Base-by-base conservation (phyloP, 441 rosid species). In the Melianthus villosus region DNA sequence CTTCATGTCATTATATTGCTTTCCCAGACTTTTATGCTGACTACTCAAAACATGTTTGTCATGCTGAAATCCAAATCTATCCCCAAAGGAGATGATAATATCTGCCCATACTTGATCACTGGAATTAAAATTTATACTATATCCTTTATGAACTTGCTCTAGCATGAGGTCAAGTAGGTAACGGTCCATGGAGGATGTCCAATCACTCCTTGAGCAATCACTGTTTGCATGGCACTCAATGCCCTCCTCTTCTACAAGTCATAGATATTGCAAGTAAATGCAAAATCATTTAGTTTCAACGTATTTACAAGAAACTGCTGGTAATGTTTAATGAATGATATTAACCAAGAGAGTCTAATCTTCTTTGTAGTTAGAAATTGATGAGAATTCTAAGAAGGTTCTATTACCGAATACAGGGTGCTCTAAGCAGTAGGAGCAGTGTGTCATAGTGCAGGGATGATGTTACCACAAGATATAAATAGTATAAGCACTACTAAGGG, bases 161-260 rank as follows among this genome's bases (percentile, higher is more conserved):
- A 69, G 59, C 69, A 64, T 54, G 36, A 69, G 59, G 56, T 69
- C 77, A 36, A 73, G 59, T 44, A 69, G 60, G 55, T 67, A 33
- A 10, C 73, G 67, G 20, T 61, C 64, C 69, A 69, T 67, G 4
- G 40, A 28, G 40, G 77, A 69, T 2, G 69, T 69, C 77, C 76
- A 69, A 38, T 48, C 56, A 29, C n/a, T n/a, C n/a, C n/a, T n/a
- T n/a, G 77, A 72, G 27, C 96, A 82, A 53, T 79, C 87, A 50
- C 46, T 34, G 47, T 34, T 41, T 36, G 25, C 17, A 12, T 57
- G 44, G 42, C 34, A 50, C 20, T n/a, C 59, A 47, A 44, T 46
- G 64, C 35, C 46, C 59, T 12, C 45, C 65, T 46, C 61, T 83
- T 48, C 43, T 11, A 38, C 44, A 61, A 36, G 10, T 32, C 16